Evolutionary conservation across 768 basidiomycete genomes (phyloP).

Genomic region (Pleurotus tuber-regium): DNA sequence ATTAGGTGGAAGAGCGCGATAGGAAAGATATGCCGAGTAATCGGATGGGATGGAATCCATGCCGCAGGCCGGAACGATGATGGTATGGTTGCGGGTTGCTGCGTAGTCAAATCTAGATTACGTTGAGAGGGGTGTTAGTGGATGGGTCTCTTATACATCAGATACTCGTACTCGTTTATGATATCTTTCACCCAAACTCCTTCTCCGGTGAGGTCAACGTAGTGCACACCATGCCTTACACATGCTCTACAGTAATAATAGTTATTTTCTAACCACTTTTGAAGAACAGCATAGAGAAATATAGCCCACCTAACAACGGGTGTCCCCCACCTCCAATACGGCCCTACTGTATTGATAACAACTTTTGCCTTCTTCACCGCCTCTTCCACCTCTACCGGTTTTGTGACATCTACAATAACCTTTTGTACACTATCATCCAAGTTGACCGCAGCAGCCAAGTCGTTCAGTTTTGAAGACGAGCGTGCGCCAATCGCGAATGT

Average conservation of each 20-base stretch:
- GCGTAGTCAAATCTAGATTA: slow-evolving; percentile 56
- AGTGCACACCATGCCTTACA: slow-evolving; percentile 71
- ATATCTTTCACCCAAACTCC: slow-evolving; percentile 62
- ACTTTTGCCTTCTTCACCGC: slow-evolving; percentile 59
- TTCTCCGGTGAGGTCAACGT: slow-evolving; percentile 85
- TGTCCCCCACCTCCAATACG: slow-evolving; percentile 71
- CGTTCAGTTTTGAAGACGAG: slow-evolving; percentile 58
- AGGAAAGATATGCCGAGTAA: slow-evolving; percentile 62
- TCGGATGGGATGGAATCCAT: slow-evolving; percentile 82
- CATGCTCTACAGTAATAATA: slow-evolving; percentile 69
- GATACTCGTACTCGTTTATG: no score
- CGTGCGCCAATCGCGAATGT: slow-evolving; percentile 70
- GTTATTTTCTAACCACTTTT: background rate
- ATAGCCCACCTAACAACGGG: slow-evolving; percentile 60
- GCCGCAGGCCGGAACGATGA: slow-evolving; percentile 79
- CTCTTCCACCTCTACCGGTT: slow-evolving; percentile 48
- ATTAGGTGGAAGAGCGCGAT: slow-evolving; percentile 50
- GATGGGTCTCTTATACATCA: no score
- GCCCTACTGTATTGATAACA: slow-evolving; percentile 77
- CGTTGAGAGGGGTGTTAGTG: no score
- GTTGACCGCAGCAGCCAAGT: slow-evolving; percentile 43
- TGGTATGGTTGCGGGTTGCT: slow-evolving; percentile 66
- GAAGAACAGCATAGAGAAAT: background rate
- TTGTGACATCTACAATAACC: slow-evolving; percentile 60
- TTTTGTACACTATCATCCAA: slow-evolving; percentile 42